A percentile compares a stretch with the other conserved stretches of the same genome.
These are phyloP conservation scores for Plasmodium vinckei DNA, from an alignment of 169 alveolate species.

Conservation along the genomic window DNA sequence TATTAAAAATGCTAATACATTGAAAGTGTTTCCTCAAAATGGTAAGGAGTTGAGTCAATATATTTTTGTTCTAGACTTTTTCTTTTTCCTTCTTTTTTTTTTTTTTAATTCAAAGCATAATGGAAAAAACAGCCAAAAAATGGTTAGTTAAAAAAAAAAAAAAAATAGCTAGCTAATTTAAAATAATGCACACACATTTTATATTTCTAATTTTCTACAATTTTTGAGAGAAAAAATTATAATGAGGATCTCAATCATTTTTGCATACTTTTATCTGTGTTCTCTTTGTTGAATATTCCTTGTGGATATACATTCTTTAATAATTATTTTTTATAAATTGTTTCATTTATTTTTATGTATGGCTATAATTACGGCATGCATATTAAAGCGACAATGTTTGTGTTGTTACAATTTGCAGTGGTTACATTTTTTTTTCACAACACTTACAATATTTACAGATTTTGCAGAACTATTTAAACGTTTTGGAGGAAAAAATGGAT, in stretches of 20 bases:
- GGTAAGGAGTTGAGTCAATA: background rate
- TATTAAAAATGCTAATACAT: background rate
- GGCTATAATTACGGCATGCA: too few relatives aligned
- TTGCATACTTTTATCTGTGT: too few relatives aligned
- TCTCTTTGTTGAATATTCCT: too few relatives aligned
- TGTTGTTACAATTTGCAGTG: too few relatives aligned
- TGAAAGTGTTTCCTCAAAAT: background rate
- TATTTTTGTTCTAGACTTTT: conserved; percentile 30
- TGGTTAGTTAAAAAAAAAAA: conserved; percentile 3
- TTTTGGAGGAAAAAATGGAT: conserved; percentile 13
- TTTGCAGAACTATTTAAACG: conserved; percentile 30
- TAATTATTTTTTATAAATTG: too few relatives aligned
- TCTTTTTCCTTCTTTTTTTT: conserved; percentile 60
- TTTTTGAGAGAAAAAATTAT: too few relatives aligned
- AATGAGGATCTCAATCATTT: too few relatives aligned
- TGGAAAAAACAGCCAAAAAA: conserved; percentile 8
- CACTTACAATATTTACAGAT: conserved; percentile 1
- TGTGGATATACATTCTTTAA: too few relatives aligned
- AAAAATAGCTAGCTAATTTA: background rate
- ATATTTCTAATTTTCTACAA: too few relatives aligned
- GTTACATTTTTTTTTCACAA: background rate
- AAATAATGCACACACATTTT: too few relatives aligned
- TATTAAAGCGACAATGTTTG: too few relatives aligned
- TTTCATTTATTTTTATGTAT: too few relatives aligned
- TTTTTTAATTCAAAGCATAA: conserved; percentile 10